Evolutionary conservation across 2,329 filamentous ascomycete genomes (phyloP), one percentile per base, ranked within the genome.

Genomic region (Fusarium temperatum): DNA sequence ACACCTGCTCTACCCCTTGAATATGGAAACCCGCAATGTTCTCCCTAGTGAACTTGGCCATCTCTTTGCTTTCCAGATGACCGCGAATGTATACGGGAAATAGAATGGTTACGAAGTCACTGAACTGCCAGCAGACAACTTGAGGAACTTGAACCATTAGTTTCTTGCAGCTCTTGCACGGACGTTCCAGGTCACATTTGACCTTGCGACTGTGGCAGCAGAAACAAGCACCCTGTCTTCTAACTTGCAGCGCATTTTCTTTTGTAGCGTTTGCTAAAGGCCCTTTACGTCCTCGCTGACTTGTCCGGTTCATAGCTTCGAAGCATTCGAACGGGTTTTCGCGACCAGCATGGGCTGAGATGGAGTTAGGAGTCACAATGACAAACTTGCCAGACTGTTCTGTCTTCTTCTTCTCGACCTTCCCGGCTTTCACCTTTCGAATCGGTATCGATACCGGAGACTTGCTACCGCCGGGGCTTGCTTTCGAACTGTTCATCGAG

Each of bases 181-280:
- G 87, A 51, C 88, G 82, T 74, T 87, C 84, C 71, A 85, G 85
- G 77, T 89, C 87, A 71, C 88, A 90, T 78, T 86, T 87, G 61
- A 90, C 88, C 78, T 90, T 90, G 72, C 88, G 87, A 65, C 85
- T 87, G 75, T 88, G 87, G 75, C 88, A 90, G 80, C 87, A 89
- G 81, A 90, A 90, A 77, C 88, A 90, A 15, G 88, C 88, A 11
- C 88, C 88, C 9, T 84, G 79, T 38, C 87, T 84, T 22, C 88
- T 85, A 17, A 90, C 87, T 63, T 88, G 84, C 6, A 89, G 82
- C 2, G 88, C 88, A 51, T 83, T 86, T 78, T 88, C 83, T 77
- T 89, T 89, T 36, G 84, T 87, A n/a, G 87, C 85, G 53, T 86
- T 83, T 32, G 87, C 86, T 42, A 90, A 79, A 3, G 88, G 88